Evolutionary conservation across 2,329 filamentous ascomycete genomes (phyloP), one percentile per base, ranked within the genome.

Genomic region (Colletotrichum agaves): DNA sequence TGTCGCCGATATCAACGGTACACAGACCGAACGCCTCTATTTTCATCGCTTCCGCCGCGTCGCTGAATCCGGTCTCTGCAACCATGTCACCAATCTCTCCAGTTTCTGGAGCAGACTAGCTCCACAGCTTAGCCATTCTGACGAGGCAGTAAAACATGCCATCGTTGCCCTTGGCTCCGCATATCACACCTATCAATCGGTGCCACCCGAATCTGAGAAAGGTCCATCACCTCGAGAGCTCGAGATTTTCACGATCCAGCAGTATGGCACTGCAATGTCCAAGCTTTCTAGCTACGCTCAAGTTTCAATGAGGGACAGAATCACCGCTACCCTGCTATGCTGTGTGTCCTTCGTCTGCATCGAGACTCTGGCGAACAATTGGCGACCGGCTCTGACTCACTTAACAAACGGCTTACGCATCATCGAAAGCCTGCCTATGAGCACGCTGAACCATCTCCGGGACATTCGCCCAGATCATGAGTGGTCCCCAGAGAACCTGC

Each of bases 261-360:
- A 81, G 59, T 81, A 81, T 69, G 78, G 77, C 70, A 72, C 73
- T 10, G 77, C 79, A 19, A 77, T 81, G 58, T 75, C 75, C 53
- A 73, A 74, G 43, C 55, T 68, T 21, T 65, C 60, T 11, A 60
- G 27, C 46, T 56, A 64, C n/a, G 49, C 53, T 17, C 31, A 65
- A 7, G 47, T 68, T 5, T 55, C 65, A 19, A 73, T 80, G 15
- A 73, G 74, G 37, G 60, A 70, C 55, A 60, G 35, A 33, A 60
- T 68, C 46, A 73, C 73, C 53, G 71, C 74, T 41, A 73, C 74
- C 17, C 73, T 78, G 5, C 70, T 78, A 37, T 77, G 75, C 70
- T 78, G 76, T 69, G 70, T 76, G 4, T 69, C 74, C 3, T 78
- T 78, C 57, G 73, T 77, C 27, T 77, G 72, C 57, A 73, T 77